A percentile compares a stretch with the other conserved stretches of the same genome.
phyloP scores from a whole-genome alignment of 139 green algal species.

The Trebouxia sp. region DNA sequence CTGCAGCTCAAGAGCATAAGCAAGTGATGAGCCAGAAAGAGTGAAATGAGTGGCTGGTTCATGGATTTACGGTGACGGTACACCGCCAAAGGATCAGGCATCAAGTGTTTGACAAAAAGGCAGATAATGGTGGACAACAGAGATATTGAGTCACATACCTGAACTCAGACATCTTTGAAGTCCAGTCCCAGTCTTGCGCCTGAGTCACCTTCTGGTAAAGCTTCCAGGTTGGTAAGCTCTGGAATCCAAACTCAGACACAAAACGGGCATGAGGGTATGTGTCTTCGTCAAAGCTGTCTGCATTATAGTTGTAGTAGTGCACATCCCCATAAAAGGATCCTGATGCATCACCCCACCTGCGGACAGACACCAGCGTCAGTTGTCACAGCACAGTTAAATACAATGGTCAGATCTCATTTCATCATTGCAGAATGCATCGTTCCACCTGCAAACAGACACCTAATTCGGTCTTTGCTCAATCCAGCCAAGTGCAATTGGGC shows the following conservation, averaged over 20 bases:
- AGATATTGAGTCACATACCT: constrained; percentile 39
- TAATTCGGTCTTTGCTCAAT: no score
- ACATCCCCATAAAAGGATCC: constrained; percentile 62
- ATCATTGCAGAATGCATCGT: no score
- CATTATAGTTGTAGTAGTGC: constrained; percentile 79
- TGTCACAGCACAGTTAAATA: background rate
- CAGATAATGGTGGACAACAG: background rate
- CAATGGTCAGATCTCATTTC: no score
- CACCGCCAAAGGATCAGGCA: background rate
- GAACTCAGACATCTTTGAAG: constrained; percentile 49
- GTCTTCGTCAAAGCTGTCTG: constrained; percentile 46
- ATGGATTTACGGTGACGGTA: no score
- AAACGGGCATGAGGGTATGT: constrained; percentile 65
- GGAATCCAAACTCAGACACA: constrained; percentile 68
- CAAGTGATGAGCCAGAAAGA: no score
- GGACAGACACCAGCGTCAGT: no score
- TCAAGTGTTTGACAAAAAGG: background rate
- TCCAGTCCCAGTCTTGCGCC: constrained; percentile 45
- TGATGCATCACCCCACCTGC: constrained; percentile 51
- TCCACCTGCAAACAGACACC: no score
- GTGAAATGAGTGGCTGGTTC: no score
- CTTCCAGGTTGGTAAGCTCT: constrained; percentile 59
- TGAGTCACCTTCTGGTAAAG: constrained; percentile 41
- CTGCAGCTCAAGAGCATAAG: no score
- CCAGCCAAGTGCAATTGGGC: no score